Conservation (phyloP, 2,329 filamentous ascomycete genomes). For the Fusarium pseudocircinatum region DNA sequence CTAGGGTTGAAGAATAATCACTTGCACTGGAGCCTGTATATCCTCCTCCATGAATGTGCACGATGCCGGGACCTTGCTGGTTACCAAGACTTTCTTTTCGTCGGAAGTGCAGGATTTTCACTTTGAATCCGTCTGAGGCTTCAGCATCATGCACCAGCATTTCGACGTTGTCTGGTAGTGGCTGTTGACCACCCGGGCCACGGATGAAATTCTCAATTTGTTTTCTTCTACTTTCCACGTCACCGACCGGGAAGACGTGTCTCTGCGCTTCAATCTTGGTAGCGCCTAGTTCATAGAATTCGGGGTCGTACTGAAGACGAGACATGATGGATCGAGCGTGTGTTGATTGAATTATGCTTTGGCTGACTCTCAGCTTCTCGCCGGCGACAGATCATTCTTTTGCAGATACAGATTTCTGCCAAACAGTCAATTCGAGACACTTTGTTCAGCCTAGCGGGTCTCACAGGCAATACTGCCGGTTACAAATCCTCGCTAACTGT, state of each 20-base stretch:
- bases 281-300: background rate
- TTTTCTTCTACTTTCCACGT: background rate
- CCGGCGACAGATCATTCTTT: too few species aligned
- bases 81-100: background rate
- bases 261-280: background rate
- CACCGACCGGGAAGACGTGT: background rate
- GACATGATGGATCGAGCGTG: background rate
- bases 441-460: background rate
- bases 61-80: background rate
- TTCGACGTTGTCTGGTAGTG: background rate
- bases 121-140: background rate
- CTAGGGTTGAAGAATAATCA: background rate
- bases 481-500: background rate
- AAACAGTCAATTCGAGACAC: rapidly evolving
- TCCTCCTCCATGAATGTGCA: background rate
- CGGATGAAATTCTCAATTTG: background rate
- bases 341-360: background rate
- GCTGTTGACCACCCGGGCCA: background rate
- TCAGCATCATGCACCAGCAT: background rate
- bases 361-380: background rate
- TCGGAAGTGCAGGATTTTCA: background rate
- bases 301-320: background rate
- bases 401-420: background rate
- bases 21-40: background rate
- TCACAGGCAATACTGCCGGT: rapidly evolving